Evolutionary conservation across 2,329 filamentous ascomycete genomes (phyloP).

Genomic region (Nemania sp.): DNA sequence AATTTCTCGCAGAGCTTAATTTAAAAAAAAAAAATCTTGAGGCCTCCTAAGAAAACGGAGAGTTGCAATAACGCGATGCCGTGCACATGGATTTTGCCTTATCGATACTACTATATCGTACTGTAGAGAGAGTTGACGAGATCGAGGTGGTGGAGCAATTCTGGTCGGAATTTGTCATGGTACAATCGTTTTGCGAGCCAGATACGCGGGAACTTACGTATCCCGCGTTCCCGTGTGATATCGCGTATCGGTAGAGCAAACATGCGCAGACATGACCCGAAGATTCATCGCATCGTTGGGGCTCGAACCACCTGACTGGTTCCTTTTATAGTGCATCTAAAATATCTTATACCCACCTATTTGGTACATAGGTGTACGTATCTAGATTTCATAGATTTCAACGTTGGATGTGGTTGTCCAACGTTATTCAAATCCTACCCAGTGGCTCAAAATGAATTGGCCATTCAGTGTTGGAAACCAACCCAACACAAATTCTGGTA

Average conservation of each 20-base stretch:
- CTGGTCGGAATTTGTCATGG: slow-evolving; percentile 32
- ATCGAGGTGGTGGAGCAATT: slow-evolving; percentile 1
- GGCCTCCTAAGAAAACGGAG: slow-evolving; percentile 15
- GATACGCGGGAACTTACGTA: slow-evolving; percentile 6
- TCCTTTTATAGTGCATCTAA: not conserved
- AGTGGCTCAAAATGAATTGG: slow-evolving; percentile 13
- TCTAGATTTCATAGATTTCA: too few relatives aligned
- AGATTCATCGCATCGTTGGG: not conserved
- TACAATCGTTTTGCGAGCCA: not conserved
- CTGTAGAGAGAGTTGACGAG: not conserved
- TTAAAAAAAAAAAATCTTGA: slow-evolving; percentile 19
- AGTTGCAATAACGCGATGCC: slow-evolving; percentile 5
- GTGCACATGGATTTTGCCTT: slow-evolving; percentile 4
- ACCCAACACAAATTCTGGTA: slow-evolving; percentile 9
- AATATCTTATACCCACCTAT: too few relatives aligned
- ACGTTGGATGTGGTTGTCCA: slow-evolving; percentile 2
- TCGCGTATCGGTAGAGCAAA: slow-evolving; percentile 1
- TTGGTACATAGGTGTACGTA: too few relatives aligned
- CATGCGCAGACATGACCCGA: not conserved
- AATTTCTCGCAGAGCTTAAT: slow-evolving; percentile 26
- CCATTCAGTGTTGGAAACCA: slow-evolving; percentile 23
- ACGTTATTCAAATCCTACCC: slow-evolving; percentile 10
- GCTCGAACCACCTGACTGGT: not conserved
- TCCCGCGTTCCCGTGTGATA: slow-evolving; percentile 4
- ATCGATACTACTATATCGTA: not conserved